Conservation (phyloP, 148 eudicot genomes). For the Rhododendron williamsianum region DNA sequence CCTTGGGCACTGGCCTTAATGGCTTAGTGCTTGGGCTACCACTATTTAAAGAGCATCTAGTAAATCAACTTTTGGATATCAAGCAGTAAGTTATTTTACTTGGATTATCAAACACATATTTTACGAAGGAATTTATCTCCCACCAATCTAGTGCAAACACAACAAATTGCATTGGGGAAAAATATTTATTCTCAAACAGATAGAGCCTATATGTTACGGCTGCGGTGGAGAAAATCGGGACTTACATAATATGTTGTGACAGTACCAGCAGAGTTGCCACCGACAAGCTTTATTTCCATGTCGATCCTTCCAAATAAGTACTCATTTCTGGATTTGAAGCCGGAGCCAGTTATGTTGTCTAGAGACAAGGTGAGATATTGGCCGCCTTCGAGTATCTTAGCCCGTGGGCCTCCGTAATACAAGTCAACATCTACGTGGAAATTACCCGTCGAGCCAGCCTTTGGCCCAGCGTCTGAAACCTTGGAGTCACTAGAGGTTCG, state of each 20-base stretch:
- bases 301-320: neutral
- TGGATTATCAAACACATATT: neutral
- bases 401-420: neutral
- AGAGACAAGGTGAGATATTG: neutral
- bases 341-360: neutral
- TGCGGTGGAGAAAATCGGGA: neutral
- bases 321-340: neutral
- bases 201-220: neutral
- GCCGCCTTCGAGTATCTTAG: neutral
- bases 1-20: neutral
- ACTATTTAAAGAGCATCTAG: neutral
- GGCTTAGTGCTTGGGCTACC: neutral
- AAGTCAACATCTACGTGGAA: neutral
- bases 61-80: neutral
- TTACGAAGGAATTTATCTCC: neutral
- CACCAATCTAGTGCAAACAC: neutral
- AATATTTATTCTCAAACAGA: neutral
- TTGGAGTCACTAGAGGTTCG: neutral
- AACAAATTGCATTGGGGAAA: neutral
- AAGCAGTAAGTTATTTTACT: neutral
- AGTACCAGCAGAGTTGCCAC: conserved; percentile 12
- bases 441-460: neutral
- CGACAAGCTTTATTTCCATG: conserved; percentile 7
- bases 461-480: neutral
- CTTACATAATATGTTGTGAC: conserved; percentile 12